phyloP scores from a whole-genome alignment of 2,329 filamentous ascomycete species.

The Truncatella angustata region DNA sequence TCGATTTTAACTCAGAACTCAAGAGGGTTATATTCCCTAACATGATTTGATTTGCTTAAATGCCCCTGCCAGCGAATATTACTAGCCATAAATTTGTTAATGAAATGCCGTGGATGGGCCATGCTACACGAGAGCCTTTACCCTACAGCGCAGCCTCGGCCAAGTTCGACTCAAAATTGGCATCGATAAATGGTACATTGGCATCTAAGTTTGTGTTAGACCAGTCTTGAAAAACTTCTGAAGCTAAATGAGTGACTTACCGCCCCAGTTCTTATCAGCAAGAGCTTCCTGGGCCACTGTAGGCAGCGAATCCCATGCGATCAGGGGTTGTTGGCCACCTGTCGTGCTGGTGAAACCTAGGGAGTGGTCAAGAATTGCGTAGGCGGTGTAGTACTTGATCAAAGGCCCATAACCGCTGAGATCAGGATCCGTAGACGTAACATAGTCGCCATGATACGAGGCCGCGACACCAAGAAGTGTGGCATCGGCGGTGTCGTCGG shows the following conservation, averaged over 20 bases:
- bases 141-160: constrained; percentile 5
- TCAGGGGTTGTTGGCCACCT: constrained; percentile 6
- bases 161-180: constrained; percentile 9
- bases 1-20: no score
- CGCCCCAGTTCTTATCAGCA: constrained; percentile 7
- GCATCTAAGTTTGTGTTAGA: neutral
- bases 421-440: constrained; percentile 1
- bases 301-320: constrained; percentile 5
- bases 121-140: no score
- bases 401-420: constrained; percentile 1
- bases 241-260: neutral
- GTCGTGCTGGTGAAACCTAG: constrained; percentile 7
- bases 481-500: constrained; percentile 15
- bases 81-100: no score
- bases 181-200: constrained; percentile 8
- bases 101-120: no score
- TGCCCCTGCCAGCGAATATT: no score
- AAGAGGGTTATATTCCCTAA: no score
- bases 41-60: no score
- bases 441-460: constrained; percentile 28
- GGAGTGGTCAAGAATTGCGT: constrained; percentile 1
- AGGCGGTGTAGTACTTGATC: constrained; percentile 8
- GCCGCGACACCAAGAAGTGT: constrained; percentile 29
- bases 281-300: constrained; percentile 6
- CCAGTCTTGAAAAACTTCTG: no score